A percentile compares a stretch with the other conserved stretches of the same genome.
These are phyloP conservation scores for Phaeosphaeria sp. DNA, from an alignment of 2,329 filamentous ascomycete species.

Conservation along the genomic window DNA sequence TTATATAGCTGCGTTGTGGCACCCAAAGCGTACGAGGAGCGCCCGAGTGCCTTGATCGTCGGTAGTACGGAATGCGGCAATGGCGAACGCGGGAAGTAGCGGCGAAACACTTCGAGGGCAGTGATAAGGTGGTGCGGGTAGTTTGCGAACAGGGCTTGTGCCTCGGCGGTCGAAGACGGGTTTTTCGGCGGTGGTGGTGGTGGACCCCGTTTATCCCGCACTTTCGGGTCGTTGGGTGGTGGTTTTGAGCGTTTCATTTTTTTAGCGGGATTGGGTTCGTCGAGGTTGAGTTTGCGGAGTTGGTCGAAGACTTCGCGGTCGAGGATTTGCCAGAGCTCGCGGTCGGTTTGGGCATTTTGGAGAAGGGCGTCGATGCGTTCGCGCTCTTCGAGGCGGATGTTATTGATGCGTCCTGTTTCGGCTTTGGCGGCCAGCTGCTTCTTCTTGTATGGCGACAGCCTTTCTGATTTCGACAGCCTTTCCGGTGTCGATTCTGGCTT, in stretches of 20 bases:
- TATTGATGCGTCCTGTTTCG: slow-evolving; percentile 12
- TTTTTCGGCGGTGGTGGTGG: not conserved
- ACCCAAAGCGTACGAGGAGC: slow-evolving; percentile 74
- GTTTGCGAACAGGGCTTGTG: slow-evolving; percentile 66
- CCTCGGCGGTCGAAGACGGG: not conserved
- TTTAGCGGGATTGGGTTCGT: slow-evolving; percentile 20
- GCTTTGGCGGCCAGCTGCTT: slow-evolving; percentile 9
- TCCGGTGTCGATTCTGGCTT: not conserved
- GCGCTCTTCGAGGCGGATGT: slow-evolving; percentile 51
- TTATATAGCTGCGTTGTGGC: slow-evolving; percentile 75
- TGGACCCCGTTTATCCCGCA: not conserved
- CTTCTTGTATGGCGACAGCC: slow-evolving; percentile 2
- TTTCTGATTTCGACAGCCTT: not conserved
- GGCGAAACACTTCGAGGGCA: slow-evolving; percentile 64
- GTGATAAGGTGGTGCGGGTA: slow-evolving; percentile 68
- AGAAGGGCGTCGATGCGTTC: slow-evolving; percentile 63
- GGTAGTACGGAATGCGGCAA: slow-evolving; percentile 69
- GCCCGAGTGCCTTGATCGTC: slow-evolving; percentile 70
- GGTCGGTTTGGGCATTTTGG: slow-evolving; percentile 64
- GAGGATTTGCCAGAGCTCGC: slow-evolving; percentile 71
- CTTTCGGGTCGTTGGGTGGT: not conserved
- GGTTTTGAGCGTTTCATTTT: slow-evolving; percentile 1
- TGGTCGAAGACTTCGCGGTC: slow-evolving; percentile 71
- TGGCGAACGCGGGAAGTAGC: slow-evolving; percentile 66
- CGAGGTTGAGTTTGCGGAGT: slow-evolving; percentile 63